phyloP scores from a whole-genome alignment of 371 early-diverging fungal genomes.

The Mucor circinelloides region DNA sequence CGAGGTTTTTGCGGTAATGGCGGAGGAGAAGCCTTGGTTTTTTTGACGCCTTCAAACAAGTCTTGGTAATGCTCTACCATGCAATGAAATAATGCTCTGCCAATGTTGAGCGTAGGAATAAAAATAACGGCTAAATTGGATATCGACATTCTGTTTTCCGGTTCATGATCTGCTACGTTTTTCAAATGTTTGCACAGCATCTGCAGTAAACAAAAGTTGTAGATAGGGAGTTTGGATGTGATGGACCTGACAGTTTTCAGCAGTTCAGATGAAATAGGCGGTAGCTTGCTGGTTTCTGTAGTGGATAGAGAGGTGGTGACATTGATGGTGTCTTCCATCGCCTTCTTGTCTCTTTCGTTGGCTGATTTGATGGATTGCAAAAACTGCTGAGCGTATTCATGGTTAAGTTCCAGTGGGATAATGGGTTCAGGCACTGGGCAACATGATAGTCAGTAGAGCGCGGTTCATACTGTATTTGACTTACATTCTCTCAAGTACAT shows the following conservation, averaged over 20 bases:
- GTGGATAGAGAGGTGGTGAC: background rate
- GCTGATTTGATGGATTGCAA: slow-evolving; percentile 11
- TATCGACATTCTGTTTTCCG: slow-evolving; percentile 76
- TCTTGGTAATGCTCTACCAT: slow-evolving; percentile 43
- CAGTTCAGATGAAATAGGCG: slow-evolving; percentile 25
- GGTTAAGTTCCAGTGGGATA: slow-evolving; percentile 30
- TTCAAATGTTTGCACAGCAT: slow-evolving; percentile 66
- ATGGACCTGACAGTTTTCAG: slow-evolving; percentile 33
- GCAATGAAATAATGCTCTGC: slow-evolving; percentile 67
- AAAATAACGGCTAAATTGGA: slow-evolving; percentile 83
- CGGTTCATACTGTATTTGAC: background rate
- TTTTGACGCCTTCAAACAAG: slow-evolving; percentile 18
- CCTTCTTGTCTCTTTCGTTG: slow-evolving; percentile 2
- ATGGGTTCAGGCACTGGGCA: slow-evolving; percentile 53
- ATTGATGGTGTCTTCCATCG: slow-evolving; percentile 14
- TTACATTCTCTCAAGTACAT: slow-evolving; percentile 78
- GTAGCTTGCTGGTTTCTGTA: slow-evolving; percentile 10
- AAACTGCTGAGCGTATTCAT: slow-evolving; percentile 31
- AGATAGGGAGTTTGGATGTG: slow-evolving; percentile 54
- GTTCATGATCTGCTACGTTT: slow-evolving; percentile 61
- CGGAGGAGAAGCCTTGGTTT: slow-evolving; percentile 24
- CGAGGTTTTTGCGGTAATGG: slow-evolving; percentile 41
- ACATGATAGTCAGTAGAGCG: background rate
- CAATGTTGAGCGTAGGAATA: slow-evolving; percentile 76
- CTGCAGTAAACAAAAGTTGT: slow-evolving; percentile 59